These are phyloP conservation scores for Trichoderma simmonsii DNA, from an alignment of 2,329 filamentous ascomycete species.

Conservation along the genomic window DNA sequence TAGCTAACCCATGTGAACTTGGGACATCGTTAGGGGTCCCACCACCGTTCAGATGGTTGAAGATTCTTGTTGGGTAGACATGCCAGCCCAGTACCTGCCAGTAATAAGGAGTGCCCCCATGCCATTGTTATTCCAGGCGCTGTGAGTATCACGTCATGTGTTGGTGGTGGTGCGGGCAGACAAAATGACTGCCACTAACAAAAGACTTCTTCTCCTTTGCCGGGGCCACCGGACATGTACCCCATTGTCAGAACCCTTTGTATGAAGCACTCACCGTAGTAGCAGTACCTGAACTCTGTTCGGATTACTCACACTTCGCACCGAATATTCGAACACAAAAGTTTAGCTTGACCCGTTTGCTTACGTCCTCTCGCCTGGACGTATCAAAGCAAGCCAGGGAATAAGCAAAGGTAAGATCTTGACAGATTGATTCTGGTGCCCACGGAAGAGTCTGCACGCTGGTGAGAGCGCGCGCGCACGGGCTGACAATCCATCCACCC, in stretches of 20 bases:
- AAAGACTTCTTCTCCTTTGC: background rate
- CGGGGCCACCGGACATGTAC: background rate
- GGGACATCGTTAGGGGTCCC: background rate
- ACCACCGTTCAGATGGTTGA: conserved; percentile 2
- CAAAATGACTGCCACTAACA: background rate
- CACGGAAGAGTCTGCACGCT: conserved; percentile 2
- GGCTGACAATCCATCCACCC: conserved; percentile 12
- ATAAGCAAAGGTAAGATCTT: conserved; percentile 17
- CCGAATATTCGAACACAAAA: background rate
- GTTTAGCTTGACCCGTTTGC: background rate
- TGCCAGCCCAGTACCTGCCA: background rate
- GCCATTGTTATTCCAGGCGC: background rate
- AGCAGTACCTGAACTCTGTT: background rate
- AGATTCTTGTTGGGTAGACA: background rate
- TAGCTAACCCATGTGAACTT: background rate
- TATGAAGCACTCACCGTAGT: background rate
- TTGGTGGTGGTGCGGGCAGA: background rate
- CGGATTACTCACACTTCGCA: background rate
- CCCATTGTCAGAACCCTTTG: background rate
- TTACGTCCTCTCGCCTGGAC: conserved; percentile 5
- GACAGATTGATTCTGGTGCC: conserved; percentile 9
- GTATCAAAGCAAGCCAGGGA: background rate
- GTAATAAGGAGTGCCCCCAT: background rate
- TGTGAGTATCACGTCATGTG: conserved; percentile 11
- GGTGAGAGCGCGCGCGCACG: conserved; percentile 15